phyloP scores from a whole-genome alignment of 2,329 filamentous ascomycete species.

The Pseudogymnoascus sp. region DNA sequence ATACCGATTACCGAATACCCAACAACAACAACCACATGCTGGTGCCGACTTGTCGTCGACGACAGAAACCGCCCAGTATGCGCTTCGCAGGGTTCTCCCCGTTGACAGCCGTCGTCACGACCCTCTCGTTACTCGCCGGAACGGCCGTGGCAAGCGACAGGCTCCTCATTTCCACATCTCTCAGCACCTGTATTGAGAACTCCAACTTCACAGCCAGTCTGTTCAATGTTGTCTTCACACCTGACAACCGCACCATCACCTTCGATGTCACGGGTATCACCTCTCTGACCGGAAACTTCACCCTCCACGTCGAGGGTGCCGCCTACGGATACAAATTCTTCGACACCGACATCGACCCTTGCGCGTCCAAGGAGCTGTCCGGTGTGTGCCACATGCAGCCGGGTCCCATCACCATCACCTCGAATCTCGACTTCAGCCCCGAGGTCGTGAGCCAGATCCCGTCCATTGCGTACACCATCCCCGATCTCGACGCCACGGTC shows the following conservation, averaged over 20 bases:
- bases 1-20: background rate
- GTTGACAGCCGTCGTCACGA: slow-evolving; percentile 9
- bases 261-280: slow-evolving; percentile 77
- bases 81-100: slow-evolving; percentile 4
- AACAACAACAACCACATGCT: background rate
- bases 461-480: slow-evolving; percentile 78
- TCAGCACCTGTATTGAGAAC: slow-evolving; percentile 77
- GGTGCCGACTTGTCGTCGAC: background rate
- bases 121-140: background rate
- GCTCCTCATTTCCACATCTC: slow-evolving; percentile 71
- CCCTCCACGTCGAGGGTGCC: slow-evolving; percentile 65
- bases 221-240: slow-evolving; percentile 78
- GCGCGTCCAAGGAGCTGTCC: slow-evolving; percentile 52
- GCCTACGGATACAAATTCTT: slow-evolving; percentile 77
- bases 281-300: slow-evolving; percentile 73
- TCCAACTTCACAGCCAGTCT: slow-evolving; percentile 80
- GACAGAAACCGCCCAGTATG: background rate
- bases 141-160: slow-evolving; percentile 48
- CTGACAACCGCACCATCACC: slow-evolving; percentile 61
- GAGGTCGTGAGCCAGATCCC: slow-evolving; percentile 60
- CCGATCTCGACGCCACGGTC: slow-evolving; percentile 82
- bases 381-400: slow-evolving; percentile 89
- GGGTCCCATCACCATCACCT: slow-evolving; percentile 69
- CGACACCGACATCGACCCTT: slow-evolving; percentile 64
- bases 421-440: slow-evolving; percentile 54